These are phyloP conservation scores for Claviceps spartinae DNA, from an alignment of 2,329 filamentous ascomycete species.

Conservation along the genomic window DNA sequence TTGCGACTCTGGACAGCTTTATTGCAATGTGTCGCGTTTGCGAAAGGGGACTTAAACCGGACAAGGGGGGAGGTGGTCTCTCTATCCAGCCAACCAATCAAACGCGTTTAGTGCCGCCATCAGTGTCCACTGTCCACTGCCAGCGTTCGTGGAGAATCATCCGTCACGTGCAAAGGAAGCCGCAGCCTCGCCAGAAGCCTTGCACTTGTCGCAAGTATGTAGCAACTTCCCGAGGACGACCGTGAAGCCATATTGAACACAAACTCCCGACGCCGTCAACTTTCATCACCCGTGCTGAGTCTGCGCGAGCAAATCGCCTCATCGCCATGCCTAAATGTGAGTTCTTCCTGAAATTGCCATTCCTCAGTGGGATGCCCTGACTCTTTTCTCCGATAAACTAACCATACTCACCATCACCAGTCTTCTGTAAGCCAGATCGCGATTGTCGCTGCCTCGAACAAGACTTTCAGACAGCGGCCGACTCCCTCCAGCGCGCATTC, in stretches of 20 bases:
- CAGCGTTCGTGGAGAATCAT: background rate
- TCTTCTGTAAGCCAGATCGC: conserved; percentile 14
- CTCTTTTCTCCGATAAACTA: too few relatives aligned
- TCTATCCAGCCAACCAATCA: background rate
- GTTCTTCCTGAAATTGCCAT: background rate
- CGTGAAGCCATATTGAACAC: too few relatives aligned
- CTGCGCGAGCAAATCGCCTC: too few relatives aligned
- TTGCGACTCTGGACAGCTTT: background rate
- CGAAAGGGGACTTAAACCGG: background rate
- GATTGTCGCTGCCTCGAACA: background rate
- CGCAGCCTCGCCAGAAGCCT: background rate
- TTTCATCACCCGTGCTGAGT: too few relatives aligned
- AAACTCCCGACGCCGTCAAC: too few relatives aligned
- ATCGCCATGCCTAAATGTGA: conserved; percentile 7
- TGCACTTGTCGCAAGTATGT: too few relatives aligned
- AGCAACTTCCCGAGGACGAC: background rate
- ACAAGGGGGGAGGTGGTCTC: background rate
- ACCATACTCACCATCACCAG: conserved; percentile 8
- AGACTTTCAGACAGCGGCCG: background rate
- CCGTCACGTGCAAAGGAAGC: background rate
- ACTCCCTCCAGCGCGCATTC: background rate
- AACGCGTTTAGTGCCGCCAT: too few relatives aligned
- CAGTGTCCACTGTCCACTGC: too few relatives aligned
- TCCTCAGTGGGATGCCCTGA: too few relatives aligned
- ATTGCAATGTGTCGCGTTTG: conserved; percentile 7